Conservation (phyloP, 352 stramenopile species). For the Phytopythium aichiense region DNA sequence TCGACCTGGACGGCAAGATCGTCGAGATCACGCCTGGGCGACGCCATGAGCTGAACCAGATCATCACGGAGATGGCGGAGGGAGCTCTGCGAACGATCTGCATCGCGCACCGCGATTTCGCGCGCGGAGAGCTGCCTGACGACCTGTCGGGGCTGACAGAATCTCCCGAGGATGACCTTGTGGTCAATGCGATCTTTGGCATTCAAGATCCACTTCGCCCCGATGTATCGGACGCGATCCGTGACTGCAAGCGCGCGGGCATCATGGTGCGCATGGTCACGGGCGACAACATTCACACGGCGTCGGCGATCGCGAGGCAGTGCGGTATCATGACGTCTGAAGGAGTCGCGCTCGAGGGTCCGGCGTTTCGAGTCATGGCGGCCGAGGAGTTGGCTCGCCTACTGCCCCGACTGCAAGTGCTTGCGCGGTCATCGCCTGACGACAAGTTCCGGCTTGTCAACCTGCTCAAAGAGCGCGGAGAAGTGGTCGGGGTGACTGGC, state of each 20-base stretch:
- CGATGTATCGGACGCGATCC: conserved; percentile 93
- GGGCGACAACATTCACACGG: conserved; percentile 98
- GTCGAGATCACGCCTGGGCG: conserved; percentile 51
- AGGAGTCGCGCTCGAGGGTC: conserved; percentile 90
- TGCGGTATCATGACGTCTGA: conserved; percentile 94
- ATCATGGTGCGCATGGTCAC: conserved; percentile 99
- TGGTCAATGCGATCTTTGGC: conserved; percentile 91
- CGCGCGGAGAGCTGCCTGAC: conserved; percentile 33
- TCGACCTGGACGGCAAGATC: conserved; percentile 53
- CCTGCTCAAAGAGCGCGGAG: conserved; percentile 58
- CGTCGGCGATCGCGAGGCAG: conserved; percentile 93
- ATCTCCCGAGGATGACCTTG: conserved; percentile 69
- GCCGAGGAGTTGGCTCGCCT: conserved; percentile 51
- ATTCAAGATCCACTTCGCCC: conserved; percentile 95
- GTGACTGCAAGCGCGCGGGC: conserved; percentile 92
- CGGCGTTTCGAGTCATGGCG: conserved; percentile 88
- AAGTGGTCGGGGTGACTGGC: conserved; percentile 78
- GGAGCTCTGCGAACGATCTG: conserved; percentile 85
- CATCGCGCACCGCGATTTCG: conserved; percentile 80
- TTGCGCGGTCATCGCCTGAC: conserved; percentile 93
- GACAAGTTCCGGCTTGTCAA: conserved; percentile 97
- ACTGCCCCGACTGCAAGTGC: conserved; percentile 77
- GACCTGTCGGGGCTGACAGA: conserved; percentile 54
- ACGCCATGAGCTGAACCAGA: conserved; percentile 61
- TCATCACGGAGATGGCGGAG: conserved; percentile 82